Evolutionary conservation across 345 rosid genomes (phyloP), one percentile per base, ranked within the genome.

Genomic region (Murraya paniculata): DNA sequence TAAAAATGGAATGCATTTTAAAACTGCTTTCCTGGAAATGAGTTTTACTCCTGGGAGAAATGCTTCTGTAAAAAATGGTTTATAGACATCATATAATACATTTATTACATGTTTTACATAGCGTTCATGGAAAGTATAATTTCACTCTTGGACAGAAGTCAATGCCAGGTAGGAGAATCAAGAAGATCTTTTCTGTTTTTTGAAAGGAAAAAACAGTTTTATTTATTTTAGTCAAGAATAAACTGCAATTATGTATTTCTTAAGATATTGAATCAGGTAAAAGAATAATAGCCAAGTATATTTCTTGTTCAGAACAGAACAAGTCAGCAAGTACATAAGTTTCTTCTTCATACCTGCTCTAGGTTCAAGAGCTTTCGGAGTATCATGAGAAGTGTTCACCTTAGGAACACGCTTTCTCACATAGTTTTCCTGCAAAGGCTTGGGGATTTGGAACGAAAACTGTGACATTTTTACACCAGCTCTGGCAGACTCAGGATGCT

Each of bases 381-480:
- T 45, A 70, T 86, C 88, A 30, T 41, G 74, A 61, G 90, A 74
- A 72, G 85, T 78, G 33, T 66, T 33, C 64, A 19, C 2, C 38
- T 78, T 82, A 70, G 89, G 41, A 57, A 85, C 88, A 61, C 91
- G 91, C 83, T 90, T 93, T 80, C 91, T 86, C 60, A 91, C 93
- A 80, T 93, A 90, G 79, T 86, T 77, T 39, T 89, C 88, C 80
- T 77, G 92, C 79, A 90, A 84, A 50, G 97, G 97, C 87, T 77
- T 90, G 9, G 97, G 97, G 71, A 84, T 87, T 84, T 87, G 94
- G 79, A 93, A 93, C 11, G 97, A 93, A 84, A 93, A 93, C 72
- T 82, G 85, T 21, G 95, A 88, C 72, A 89, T 74, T 18, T 74
- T 90, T 28, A 88, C 82, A 31, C 89, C 97, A 74, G 79, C 79